These are phyloP conservation scores for Aureobasidium sp. DNA, from an alignment of 2,329 filamentous ascomycete species.

Conservation along the genomic window DNA sequence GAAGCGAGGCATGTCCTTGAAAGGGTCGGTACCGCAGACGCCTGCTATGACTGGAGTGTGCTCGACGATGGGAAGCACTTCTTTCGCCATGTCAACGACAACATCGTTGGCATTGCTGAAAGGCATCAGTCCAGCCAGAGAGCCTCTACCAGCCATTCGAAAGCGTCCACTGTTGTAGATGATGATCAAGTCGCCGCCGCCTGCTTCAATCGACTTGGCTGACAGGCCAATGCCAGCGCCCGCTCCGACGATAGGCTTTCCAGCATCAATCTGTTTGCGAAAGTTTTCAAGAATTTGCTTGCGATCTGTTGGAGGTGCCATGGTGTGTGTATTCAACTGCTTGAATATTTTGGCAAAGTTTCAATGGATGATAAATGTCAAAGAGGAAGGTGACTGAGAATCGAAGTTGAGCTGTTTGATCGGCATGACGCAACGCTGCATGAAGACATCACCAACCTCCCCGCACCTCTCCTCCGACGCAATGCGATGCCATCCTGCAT, in stretches of 20 bases:
- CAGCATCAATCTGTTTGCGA: constrained; percentile 44
- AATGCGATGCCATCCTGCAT: neutral
- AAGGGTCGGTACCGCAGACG: constrained; percentile 63
- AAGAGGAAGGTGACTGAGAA: neutral
- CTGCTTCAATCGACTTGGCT: constrained; percentile 61
- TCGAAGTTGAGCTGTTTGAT: neutral
- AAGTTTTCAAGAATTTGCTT: constrained; percentile 48
- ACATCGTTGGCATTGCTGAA: constrained; percentile 64
- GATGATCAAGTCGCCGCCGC: constrained; percentile 60
- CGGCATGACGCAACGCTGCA: constrained; percentile 8
- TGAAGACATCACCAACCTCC: constrained; percentile 1
- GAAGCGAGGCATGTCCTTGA: constrained; percentile 53
- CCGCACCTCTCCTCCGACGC: neutral
- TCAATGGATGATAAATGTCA: neutral
- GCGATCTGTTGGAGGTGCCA: constrained; percentile 51
- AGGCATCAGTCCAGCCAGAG: constrained; percentile 60
- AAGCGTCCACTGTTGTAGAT: constrained; percentile 66
- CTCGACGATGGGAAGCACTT: constrained; percentile 57
- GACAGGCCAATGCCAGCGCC: constrained; percentile 62
- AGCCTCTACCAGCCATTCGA: constrained; percentile 63
- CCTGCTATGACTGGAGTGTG: constrained; percentile 60
- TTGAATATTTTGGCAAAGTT: neutral
- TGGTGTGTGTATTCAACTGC: constrained; percentile 19
- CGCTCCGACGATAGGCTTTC: constrained; percentile 56
- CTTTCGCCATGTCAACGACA: constrained; percentile 59